Conservation (phyloP, 2,329 filamentous ascomycete species). For the Penicillium polonicum region DNA sequence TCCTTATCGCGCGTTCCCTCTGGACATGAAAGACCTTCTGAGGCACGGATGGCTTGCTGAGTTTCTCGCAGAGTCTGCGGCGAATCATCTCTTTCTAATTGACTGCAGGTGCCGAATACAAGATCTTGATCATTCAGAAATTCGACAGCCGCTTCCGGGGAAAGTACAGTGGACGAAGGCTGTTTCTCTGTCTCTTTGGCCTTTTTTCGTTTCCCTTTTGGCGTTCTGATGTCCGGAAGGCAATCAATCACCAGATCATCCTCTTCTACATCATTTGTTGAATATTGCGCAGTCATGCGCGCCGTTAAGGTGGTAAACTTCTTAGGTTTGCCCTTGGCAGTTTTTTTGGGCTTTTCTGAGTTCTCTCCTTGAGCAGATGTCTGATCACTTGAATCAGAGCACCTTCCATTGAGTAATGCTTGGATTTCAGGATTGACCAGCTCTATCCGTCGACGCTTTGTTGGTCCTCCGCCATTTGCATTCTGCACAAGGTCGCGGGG, state of each 20-base stretch:
- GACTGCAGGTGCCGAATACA: slow-evolving; percentile 82
- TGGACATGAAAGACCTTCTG: slow-evolving; percentile 23
- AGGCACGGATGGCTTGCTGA: slow-evolving; percentile 33
- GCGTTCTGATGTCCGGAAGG: slow-evolving; percentile 12
- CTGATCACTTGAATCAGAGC: slow-evolving; percentile 9
- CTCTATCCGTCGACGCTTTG: slow-evolving; percentile 41
- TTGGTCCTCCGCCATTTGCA: slow-evolving; percentile 27
- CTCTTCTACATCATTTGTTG: slow-evolving; percentile 35
- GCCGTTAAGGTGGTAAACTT: slow-evolving; percentile 76
- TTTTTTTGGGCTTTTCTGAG: slow-evolving; percentile 19
- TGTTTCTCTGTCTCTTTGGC: slow-evolving; percentile 26
- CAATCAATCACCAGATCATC: slow-evolving; percentile 12
- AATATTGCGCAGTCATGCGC: slow-evolving; percentile 70
- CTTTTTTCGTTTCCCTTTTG: slow-evolving; percentile 26
- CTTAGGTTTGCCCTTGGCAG: slow-evolving; percentile 59
- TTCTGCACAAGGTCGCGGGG: slow-evolving; percentile 13
- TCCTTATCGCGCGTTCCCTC: slow-evolving; percentile 2
- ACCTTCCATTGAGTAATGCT: slow-evolving; percentile 11
- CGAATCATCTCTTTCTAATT: slow-evolving; percentile 71
- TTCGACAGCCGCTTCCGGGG: slow-evolving; percentile 66
- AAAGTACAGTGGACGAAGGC: slow-evolving; percentile 61
- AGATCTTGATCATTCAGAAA: slow-evolving; percentile 70
- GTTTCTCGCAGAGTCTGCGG: slow-evolving; percentile 53
- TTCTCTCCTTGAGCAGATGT: slow-evolving; percentile 14
- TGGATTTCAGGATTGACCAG: slow-evolving; percentile 28